Evolutionary conservation across 257 asterid genomes (phyloP).

Genomic region (Przewalskia tangutica): DNA sequence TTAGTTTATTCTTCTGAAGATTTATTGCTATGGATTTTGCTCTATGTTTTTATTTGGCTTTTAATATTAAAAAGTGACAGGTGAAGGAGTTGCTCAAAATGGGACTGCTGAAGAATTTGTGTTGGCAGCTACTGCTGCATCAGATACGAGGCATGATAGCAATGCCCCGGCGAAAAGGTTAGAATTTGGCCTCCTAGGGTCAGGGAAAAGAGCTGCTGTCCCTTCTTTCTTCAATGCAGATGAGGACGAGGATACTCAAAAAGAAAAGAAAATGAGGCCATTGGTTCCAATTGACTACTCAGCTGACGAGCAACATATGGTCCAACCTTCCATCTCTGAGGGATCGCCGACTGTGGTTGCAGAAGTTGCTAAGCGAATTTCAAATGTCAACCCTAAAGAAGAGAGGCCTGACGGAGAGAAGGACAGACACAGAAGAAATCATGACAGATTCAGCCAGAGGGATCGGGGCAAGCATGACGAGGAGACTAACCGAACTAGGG

Average conservation of each 20-base stretch:
- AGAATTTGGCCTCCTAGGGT: constrained; percentile 86
- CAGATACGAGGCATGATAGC: constrained; percentile 45
- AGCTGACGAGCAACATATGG: constrained; percentile 63
- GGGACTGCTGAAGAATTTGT: constrained; percentile 46
- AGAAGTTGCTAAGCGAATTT: constrained; percentile 57
- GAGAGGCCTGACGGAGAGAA: constrained; percentile 60
- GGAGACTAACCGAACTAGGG: constrained; percentile 38
- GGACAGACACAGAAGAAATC: constrained; percentile 58
- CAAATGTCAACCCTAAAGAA: constrained; percentile 52
- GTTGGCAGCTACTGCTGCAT: constrained; percentile 27
- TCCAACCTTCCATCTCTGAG: constrained; percentile 43
- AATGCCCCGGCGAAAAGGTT: constrained; percentile 60
- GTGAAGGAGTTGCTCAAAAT: constrained; percentile 43
- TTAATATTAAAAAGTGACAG: constrained; percentile 25
- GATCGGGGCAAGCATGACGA: constrained; percentile 65
- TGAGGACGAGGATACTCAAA: constrained; percentile 88
- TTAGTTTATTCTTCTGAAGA: constrained; percentile 1
- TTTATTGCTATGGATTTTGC: not conserved
- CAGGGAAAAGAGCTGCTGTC: constrained; percentile 82
- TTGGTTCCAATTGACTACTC: constrained; percentile 96
- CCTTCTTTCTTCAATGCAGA: constrained; percentile 86
- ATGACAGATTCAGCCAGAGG: constrained; percentile 65
- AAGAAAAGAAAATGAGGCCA: constrained; percentile 98
- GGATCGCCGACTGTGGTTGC: constrained; percentile 53
- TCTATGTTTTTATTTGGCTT: constrained; percentile 1